A percentile compares a stretch with the other conserved stretches of the same genome.
phyloP scores from a whole-genome alignment of 2,329 filamentous ascomycete genomes.

The Aspergillus sp. region DNA sequence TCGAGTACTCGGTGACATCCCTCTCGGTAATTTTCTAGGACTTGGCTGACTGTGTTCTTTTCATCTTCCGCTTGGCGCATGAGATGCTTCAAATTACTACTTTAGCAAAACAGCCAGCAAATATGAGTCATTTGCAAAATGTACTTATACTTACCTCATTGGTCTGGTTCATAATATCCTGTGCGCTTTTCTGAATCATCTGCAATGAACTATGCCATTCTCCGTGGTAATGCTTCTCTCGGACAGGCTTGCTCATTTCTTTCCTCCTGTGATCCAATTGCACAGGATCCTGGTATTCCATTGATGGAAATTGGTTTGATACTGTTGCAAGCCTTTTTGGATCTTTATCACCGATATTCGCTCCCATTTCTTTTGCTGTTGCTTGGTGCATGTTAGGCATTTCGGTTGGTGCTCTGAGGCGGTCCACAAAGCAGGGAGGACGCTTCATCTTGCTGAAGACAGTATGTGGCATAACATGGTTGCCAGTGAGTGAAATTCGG shows the following conservation, averaged over 20 bases:
- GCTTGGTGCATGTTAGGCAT: too few species aligned
- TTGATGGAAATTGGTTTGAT: background rate
- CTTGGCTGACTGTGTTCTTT: conserved; percentile 40
- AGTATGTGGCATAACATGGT: too few species aligned
- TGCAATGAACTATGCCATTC: conserved; percentile 15
- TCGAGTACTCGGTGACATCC: conserved; percentile 42
- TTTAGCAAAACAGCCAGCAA: too few species aligned
- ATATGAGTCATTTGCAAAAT: background rate
- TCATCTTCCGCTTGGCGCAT: conserved; percentile 43
- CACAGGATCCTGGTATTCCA: too few species aligned
- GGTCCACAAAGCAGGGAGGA: too few species aligned
- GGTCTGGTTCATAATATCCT: background rate
- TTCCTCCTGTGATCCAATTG: too few species aligned
- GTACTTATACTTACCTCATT: conserved; percentile 22
- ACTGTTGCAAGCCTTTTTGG: background rate
- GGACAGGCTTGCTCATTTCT: background rate
- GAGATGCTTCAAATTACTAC: conserved; percentile 28
- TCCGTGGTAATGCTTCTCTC: background rate
- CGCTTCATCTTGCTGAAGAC: too few species aligned
- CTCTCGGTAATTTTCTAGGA: conserved; percentile 40
- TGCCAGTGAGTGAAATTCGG: too few species aligned
- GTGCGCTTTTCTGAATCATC: conserved; percentile 9
- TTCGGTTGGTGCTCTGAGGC: too few species aligned
- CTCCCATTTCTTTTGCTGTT: background rate
- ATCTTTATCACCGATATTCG: background rate